Conservation (phyloP, 1,139 yeast species). For the Nakaseomyces bracarensis region DNA sequence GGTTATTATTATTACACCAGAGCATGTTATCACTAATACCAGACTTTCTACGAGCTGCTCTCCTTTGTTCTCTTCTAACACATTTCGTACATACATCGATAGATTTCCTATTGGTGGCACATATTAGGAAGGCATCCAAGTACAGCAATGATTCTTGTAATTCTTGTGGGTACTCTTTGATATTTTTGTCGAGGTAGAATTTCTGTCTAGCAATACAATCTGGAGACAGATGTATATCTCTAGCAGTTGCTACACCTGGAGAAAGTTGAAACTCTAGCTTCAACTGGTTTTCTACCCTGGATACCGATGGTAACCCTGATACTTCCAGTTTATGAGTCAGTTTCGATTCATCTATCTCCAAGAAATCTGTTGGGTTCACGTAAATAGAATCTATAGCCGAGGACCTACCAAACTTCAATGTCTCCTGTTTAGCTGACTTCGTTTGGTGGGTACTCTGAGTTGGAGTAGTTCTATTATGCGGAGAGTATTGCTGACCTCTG, state of each 20-base stretch:
- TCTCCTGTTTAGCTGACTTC: no score
- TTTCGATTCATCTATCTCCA: conserved; percentile 30
- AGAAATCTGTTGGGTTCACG: conserved; percentile 17
- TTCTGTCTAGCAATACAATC: conserved; percentile 84
- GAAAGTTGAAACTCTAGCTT: conserved; percentile 58
- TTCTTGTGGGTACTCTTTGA: conserved; percentile 38
- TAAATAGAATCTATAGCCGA: conserved; percentile 19
- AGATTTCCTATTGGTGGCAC: conserved; percentile 38
- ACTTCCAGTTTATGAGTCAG: conserved; percentile 55
- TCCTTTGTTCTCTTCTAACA: conserved; percentile 81
- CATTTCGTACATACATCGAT: conserved; percentile 82
- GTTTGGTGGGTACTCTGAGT: no score
- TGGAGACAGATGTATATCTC: conserved; percentile 67
- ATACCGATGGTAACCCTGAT: conserved; percentile 60
- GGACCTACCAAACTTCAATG: conserved; percentile 21
- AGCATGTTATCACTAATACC: conserved; percentile 63
- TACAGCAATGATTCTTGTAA: conserved; percentile 47
- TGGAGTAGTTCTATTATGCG: background rate
- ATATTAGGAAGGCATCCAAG: conserved; percentile 60
- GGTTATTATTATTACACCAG: conserved; percentile 66
- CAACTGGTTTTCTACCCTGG: conserved; percentile 93
- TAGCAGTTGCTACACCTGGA: conserved; percentile 39
- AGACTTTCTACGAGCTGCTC: conserved; percentile 81
- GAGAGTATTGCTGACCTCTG: no score
- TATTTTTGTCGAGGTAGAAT: conserved; percentile 49